Evolutionary conservation across 192 early-diverging fungal species (phyloP).

Genomic region (Pecoramyces ruminantium): DNA sequence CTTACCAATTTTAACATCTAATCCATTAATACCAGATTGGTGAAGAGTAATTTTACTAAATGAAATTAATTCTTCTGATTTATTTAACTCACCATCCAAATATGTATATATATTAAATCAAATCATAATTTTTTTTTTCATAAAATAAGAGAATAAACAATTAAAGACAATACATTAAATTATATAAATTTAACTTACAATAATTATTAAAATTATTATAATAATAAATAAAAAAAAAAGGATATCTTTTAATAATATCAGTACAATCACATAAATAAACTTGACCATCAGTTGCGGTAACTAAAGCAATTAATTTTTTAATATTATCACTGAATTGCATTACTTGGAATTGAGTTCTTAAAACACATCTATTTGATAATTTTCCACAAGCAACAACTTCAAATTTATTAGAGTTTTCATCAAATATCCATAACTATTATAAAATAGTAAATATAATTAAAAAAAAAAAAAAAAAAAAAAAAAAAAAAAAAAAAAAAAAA

Average conservation of each 20-base stretch:
- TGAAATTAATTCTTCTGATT: slow-evolving; percentile 7
- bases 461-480: slow-evolving; percentile 10
- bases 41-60: slow-evolving; percentile 14
- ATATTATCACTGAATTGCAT: background rate
- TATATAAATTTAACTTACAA: slow-evolving; percentile 25
- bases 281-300: background rate
- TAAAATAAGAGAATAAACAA: background rate
- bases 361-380: background rate
- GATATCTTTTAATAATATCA: background rate
- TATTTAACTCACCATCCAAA: slow-evolving; percentile 13
- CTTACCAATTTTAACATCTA: slow-evolving; percentile 17
- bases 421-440: slow-evolving; percentile 48
- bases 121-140: too few species aligned
- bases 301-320: background rate
- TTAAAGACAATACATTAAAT: background rate
- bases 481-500: too few species aligned
- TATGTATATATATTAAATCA: slow-evolving; percentile 6
- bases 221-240: background rate
- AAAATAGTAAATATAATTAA: slow-evolving; percentile 23
- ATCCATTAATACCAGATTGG: slow-evolving; percentile 61
- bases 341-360: slow-evolving; percentile 3
- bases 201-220: slow-evolving; percentile 29
- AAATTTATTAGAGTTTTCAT: slow-evolving; percentile 22
- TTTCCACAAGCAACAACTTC: slow-evolving; percentile 1
- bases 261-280: background rate